These are phyloP conservation scores for Pachyrhizus erosus DNA, from an alignment of 306 rosid species.

Conservation along the genomic window DNA sequence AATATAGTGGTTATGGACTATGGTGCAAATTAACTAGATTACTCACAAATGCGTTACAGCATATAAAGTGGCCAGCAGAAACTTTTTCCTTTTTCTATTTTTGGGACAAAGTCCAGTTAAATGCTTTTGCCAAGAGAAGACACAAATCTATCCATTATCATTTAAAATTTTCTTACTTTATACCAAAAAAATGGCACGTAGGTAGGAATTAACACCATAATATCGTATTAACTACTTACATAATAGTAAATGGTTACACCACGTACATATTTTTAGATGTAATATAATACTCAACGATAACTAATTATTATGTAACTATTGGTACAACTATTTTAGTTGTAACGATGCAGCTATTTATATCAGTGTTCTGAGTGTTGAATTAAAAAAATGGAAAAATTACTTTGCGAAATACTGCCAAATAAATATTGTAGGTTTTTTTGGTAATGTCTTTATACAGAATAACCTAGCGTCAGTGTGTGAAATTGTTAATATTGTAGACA, in stretches of 20 bases:
- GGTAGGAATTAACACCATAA: not conserved
- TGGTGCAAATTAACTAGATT: conserved; percentile 40
- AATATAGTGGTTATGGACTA: conserved; percentile 29
- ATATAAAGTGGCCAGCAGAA: conserved; percentile 42
- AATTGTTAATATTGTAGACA: conserved; percentile 41
- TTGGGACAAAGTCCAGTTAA: conserved; percentile 32
- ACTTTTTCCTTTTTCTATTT: conserved; percentile 7
- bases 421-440: not conserved
- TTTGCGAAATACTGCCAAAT: not conserved
- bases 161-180: conserved; percentile 22
- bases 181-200: not conserved
- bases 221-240: not conserved
- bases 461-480: conserved; percentile 11
- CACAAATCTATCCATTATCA: conserved; percentile 22
- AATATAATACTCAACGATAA: not conserved
- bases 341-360: not conserved
- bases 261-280: not conserved
- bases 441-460: conserved; percentile 22
- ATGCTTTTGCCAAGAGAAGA: conserved; percentile 28
- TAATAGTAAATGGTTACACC: not conserved
- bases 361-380: not conserved
- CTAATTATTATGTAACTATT: not conserved
- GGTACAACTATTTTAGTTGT: not conserved
- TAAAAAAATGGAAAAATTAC: not conserved
- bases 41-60: conserved; percentile 43